phyloP scores from a whole-genome alignment of 768 basidiomycete species.

The Naganishia vishniacii region DNA sequence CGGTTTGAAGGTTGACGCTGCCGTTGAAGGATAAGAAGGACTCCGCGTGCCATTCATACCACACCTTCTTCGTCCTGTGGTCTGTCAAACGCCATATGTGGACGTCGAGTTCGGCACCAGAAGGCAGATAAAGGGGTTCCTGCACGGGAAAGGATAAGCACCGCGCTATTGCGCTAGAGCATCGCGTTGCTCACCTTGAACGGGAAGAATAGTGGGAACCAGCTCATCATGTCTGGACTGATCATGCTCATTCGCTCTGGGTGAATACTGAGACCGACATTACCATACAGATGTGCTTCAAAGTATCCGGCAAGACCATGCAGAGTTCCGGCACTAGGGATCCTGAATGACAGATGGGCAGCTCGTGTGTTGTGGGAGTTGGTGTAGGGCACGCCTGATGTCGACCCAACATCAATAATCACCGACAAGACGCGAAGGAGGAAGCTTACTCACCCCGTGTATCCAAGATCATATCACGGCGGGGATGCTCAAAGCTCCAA shows the following conservation, averaged over 20 bases:
- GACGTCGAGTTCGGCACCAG: constrained; percentile 83
- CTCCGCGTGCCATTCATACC: constrained; percentile 99
- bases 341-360: constrained; percentile 77
- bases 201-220: constrained; percentile 98
- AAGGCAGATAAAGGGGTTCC: constrained; percentile 91
- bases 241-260: constrained; percentile 77
- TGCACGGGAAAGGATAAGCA: constrained; percentile 46
- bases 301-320: constrained; percentile 97
- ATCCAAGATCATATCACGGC: constrained; percentile 70
- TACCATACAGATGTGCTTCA: constrained; percentile 85
- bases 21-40: constrained; percentile 63
- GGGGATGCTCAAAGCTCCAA: constrained; percentile 95
- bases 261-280: constrained; percentile 86
- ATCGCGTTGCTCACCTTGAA: constrained; percentile 62
- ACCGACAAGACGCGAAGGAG: neutral
- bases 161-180: neutral
- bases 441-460: constrained; percentile 55
- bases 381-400: constrained; percentile 75
- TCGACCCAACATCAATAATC: neutral
- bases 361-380: constrained; percentile 93
- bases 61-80: constrained; percentile 66
- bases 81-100: constrained; percentile 91
- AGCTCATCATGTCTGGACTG: constrained; percentile 95
- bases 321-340: constrained; percentile 86
- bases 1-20: constrained; percentile 24